These are phyloP conservation scores for Hymenoscyphus linearis DNA, from an alignment of 2,329 filamentous ascomycete species.

Conservation along the genomic window DNA sequence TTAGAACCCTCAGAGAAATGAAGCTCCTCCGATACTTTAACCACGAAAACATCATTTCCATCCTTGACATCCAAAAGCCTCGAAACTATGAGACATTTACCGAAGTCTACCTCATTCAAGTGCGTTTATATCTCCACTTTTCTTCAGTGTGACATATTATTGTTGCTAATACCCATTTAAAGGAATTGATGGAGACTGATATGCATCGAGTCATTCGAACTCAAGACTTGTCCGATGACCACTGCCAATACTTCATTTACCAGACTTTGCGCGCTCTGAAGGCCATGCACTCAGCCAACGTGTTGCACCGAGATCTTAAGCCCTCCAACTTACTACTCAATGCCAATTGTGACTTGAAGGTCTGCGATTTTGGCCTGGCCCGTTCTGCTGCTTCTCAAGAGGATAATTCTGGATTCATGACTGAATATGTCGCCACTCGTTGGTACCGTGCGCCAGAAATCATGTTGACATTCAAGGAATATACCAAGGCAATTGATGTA, in stretches of 20 bases:
- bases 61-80: constrained; percentile 97
- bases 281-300: constrained; percentile 98
- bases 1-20: constrained; percentile 96
- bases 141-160: constrained; percentile 8
- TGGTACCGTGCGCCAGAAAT: constrained; percentile 99
- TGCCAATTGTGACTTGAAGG: constrained; percentile 97
- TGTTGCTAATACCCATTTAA: constrained; percentile 11
- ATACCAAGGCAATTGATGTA: constrained; percentile 98
- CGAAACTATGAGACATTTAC: constrained; percentile 93
- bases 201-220: constrained; percentile 99
- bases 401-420: constrained; percentile 99
- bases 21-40: constrained; percentile 98
- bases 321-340: constrained; percentile 95
- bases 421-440: constrained; percentile 97
- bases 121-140: constrained; percentile 37
- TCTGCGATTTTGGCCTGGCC: constrained; percentile 96
- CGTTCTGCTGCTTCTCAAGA: constrained; percentile 94
- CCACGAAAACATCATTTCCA: constrained; percentile 99
- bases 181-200: constrained; percentile 99
- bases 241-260: constrained; percentile 99
- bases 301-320: constrained; percentile 94
- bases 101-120: constrained; percentile 97
- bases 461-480: constrained; percentile 99
- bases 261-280: constrained; percentile 96
- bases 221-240: constrained; percentile 96